A percentile compares a stretch with the other conserved stretches of the same genome.
phyloP scores from a whole-genome alignment of 805 yeast species.

The Maudiozyma saulgeensis region DNA sequence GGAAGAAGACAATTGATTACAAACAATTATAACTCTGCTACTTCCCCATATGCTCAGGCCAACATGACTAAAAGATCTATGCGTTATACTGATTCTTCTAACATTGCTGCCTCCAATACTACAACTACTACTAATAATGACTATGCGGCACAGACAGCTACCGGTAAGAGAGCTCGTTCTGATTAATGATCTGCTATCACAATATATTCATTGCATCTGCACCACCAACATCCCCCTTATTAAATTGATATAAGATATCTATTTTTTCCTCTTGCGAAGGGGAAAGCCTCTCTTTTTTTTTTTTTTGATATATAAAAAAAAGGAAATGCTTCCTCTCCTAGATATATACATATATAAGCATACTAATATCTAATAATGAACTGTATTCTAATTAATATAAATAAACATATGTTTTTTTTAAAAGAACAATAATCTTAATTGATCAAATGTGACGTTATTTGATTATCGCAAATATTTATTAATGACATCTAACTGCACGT shows the following conservation, averaged over 20 bases:
- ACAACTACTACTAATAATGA: neutral
- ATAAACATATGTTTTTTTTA: too few species aligned
- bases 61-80: neutral
- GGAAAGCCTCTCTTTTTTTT: too few species aligned
- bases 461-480: neutral
- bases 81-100: neutral
- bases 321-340: too few species aligned
- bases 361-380: neutral
- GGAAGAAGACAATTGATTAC: neutral
- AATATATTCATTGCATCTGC: neutral
- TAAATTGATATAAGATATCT: too few species aligned
- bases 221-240: too few species aligned
- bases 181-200: neutral
- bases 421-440: too few species aligned
- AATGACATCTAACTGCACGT: neutral
- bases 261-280: too few species aligned
- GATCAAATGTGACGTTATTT: neutral
- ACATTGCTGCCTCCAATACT: neutral
- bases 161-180: constrained; percentile 11
- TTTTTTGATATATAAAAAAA: too few species aligned
- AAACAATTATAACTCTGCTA: neutral
- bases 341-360: too few species aligned
- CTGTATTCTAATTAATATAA: neutral
- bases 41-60: neutral
- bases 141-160: constrained; percentile 3